Evolutionary conservation across 495 filamentous ascomycete species (phyloP).

Genomic region (Aspergillus haitiensis): DNA sequence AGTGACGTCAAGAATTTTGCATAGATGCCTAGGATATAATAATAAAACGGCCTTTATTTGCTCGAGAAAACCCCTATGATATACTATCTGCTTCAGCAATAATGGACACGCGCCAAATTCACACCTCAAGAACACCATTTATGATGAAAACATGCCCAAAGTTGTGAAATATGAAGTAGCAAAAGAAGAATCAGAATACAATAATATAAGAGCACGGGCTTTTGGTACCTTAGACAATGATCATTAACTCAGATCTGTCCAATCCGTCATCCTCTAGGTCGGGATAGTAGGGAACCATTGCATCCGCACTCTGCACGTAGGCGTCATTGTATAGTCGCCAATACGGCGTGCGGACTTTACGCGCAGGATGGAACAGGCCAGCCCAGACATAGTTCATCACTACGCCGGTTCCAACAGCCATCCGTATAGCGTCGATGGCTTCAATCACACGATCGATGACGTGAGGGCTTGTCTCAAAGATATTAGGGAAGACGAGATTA

Average conservation of each 20-base stretch:
- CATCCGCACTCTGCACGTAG: conserved; percentile 91
- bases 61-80: neutral
- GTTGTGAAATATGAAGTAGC: conserved; percentile 13
- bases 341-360: conserved; percentile 90
- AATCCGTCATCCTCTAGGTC: conserved; percentile 73
- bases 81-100: conserved; percentile 1
- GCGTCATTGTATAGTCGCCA: conserved; percentile 96
- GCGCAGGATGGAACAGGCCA: conserved; percentile 92
- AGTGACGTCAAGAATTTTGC: neutral
- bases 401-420: conserved; percentile 86
- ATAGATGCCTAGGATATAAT: neutral
- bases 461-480: conserved; percentile 98
- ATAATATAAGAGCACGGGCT: conserved; percentile 20
- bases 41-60: neutral
- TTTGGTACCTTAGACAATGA: conserved; percentile 62
- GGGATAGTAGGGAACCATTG: conserved; percentile 95
- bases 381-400: conserved; percentile 98
- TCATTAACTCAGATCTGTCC: conserved; percentile 73
- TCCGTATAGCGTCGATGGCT: conserved; percentile 92
- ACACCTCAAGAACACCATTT: conserved; percentile 22
- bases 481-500: conserved; percentile 92
- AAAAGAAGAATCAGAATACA: conserved; percentile 18
- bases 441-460: conserved; percentile 98
- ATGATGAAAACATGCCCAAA: conserved; percentile 19
- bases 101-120: conserved; percentile 25